Percentiles rank a stretch among this genome's conserved stretches.
These are phyloP conservation scores for Lophium mytilinum DNA, from an alignment of 495 filamentous ascomycete species.

Conservation along the genomic window DNA sequence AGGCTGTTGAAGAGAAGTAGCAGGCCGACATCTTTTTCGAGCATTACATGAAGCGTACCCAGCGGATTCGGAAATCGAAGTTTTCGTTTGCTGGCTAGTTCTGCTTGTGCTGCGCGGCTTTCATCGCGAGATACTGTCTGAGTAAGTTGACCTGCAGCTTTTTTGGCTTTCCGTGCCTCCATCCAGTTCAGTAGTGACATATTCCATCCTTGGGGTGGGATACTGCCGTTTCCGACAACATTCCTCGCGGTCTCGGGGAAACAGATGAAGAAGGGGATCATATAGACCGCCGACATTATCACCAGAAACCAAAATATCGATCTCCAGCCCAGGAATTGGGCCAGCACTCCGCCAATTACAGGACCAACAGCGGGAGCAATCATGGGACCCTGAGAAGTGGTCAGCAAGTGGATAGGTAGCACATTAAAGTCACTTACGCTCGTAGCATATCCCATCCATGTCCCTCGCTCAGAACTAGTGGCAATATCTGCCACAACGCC, in stretches of 20 bases:
- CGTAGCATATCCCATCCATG: constrained; percentile 32
- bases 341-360: constrained; percentile 28
- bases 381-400: constrained; percentile 19
- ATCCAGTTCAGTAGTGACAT: constrained; percentile 34
- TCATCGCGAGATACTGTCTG: constrained; percentile 16
- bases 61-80: constrained; percentile 64
- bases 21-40: constrained; percentile 56
- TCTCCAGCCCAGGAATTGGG: constrained; percentile 30
- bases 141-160: constrained; percentile 24
- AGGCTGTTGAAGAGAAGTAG: constrained; percentile 50
- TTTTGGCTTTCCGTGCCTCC: constrained; percentile 16
- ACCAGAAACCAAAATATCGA: constrained; percentile 32
- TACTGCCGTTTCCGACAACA: constrained; percentile 34
- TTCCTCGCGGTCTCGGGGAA: constrained; percentile 4
- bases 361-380: constrained; percentile 27
- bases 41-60: constrained; percentile 54
- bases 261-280: constrained; percentile 24
- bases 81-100: constrained; percentile 38
- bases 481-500: constrained; percentile 35
- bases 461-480: constrained; percentile 31
- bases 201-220: constrained; percentile 37
- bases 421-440: constrained; percentile 8
- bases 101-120: constrained; percentile 18
- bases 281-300: constrained; percentile 30
- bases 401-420: neutral